These are phyloP conservation scores for Themeda triandra DNA, from an alignment of 176 grass and related monocot genomes.

Conservation along the genomic window DNA sequence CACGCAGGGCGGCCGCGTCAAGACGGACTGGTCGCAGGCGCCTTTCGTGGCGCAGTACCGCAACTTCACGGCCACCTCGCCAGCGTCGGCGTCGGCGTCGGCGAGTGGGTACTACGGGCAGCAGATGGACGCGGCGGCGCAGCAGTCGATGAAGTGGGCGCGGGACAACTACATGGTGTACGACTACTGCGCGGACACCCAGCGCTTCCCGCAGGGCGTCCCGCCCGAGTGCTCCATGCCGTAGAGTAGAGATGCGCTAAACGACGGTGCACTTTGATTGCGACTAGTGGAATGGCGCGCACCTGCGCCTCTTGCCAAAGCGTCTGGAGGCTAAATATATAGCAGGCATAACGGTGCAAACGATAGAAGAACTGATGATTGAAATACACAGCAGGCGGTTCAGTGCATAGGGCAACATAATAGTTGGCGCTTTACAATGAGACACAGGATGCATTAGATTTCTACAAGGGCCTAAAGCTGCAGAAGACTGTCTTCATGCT, in stretches of 20 bases:
- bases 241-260: constrained; percentile 36
- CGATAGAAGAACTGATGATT: too few species aligned
- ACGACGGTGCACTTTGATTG: constrained; percentile 10
- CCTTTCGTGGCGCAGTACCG: constrained; percentile 53
- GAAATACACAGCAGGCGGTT: too few species aligned
- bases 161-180: constrained; percentile 54
- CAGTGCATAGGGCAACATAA: too few species aligned
- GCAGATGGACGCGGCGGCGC: constrained; percentile 40
- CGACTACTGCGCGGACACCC: constrained; percentile 51
- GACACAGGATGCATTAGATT: too few species aligned
- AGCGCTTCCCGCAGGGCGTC: constrained; percentile 29
- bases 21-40: constrained; percentile 51
- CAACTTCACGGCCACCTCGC: constrained; percentile 31
- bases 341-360: too few species aligned
- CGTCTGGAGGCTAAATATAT: too few species aligned
- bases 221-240: constrained; percentile 48
- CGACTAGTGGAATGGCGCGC: too few species aligned
- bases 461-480: too few species aligned
- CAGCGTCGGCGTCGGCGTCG: background rate
- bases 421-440: too few species aligned
- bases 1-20: constrained; percentile 60
- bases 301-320: too few species aligned
- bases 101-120: background rate
- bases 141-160: constrained; percentile 44
- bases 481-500: too few species aligned